Evolutionary conservation across 2,329 filamentous ascomycete species (phyloP), one percentile per base, ranked within the genome.

Genomic region (Penicillium brevicompactum): DNA sequence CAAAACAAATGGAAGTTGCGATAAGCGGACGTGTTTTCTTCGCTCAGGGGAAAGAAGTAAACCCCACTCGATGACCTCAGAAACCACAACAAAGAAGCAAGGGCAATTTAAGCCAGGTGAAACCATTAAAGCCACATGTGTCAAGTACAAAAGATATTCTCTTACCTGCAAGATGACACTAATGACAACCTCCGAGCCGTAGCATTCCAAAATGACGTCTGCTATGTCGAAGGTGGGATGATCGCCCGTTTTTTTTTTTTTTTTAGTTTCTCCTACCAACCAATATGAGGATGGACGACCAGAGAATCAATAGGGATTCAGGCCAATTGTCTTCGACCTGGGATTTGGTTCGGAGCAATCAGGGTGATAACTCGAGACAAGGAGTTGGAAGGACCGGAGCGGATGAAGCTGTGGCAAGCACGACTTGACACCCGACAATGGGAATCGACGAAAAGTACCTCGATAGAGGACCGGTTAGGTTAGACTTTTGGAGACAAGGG

Each of bases 201-300:
- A 57, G 60, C 63, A 66, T 66, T 61, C 62, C 63, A 66, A 62
- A 60, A 65, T 63, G 59, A 66, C 59, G 62, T 65, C 63, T 60
- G 57, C 22, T 50, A 43, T 56, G 53, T 63, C 59, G 56, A 65
- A 63, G 47, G 62, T 62, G 62, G 60, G 55, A 65, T 63, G 62
- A 58, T 59, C 52, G 50, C 10, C 43, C 38, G 46, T 49, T 42
- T 41, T 60, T 60, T 49, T 42, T 41, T 60, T 60, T 59, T 57
- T 52, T 51, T 46, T 57, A 49, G 11, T 37, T 37, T 37, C 34
- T 21, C 38, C 38, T 41, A 18, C 38, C 10, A 41, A 21, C 38
- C 38, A 41, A 41, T 41, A 49, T 57, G 55, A 55, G 40, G 48
- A 41, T 42, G 22, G 18, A 45, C 38, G 56, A 49, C 27, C 48